Percentiles rank a stretch among this genome's conserved stretches.
Evolutionary conservation across 805 yeast species (phyloP).

Genomic region (Kodamaea laetipori): DNA sequence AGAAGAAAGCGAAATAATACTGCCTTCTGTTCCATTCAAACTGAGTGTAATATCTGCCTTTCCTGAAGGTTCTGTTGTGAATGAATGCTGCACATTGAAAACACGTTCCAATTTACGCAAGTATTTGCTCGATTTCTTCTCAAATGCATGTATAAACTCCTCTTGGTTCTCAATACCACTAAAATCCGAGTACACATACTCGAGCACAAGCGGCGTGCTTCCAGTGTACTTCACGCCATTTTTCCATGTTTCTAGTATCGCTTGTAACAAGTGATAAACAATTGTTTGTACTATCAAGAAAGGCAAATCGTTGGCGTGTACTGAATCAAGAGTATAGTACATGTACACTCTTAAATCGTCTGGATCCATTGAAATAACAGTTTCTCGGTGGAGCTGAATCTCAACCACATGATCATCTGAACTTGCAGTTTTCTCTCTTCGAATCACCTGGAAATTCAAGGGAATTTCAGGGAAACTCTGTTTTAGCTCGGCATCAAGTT

Average conservation of each 20-base stretch:
- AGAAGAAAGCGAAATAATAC: background rate
- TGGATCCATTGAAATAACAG: conserved; percentile 48
- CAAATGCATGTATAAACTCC: background rate
- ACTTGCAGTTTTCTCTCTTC: conserved; percentile 11
- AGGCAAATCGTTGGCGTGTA: conserved; percentile 63
- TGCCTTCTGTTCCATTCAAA: conserved; percentile 1
- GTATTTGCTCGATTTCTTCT: conserved; percentile 1
- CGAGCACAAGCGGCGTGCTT: background rate
- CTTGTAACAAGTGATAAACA: conserved; percentile 30
- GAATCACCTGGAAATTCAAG: conserved; percentile 18
- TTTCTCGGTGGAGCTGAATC: conserved; percentile 41
- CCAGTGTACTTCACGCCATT: background rate
- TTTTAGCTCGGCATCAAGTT: conserved; percentile 28
- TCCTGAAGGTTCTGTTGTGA: background rate
- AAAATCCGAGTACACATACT: conserved; percentile 1
- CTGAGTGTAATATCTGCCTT: background rate
- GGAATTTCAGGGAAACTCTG: conserved; percentile 10
- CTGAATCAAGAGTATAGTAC: conserved; percentile 43
- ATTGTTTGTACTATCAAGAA: conserved; percentile 55
- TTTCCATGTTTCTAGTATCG: conserved; percentile 22
- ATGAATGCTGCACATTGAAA: background rate
- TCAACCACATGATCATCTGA: conserved; percentile 36
- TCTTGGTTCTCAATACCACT: conserved; percentile 1
- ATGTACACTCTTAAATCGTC: conserved; percentile 41
- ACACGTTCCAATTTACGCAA: conserved; percentile 1